phyloP scores from a whole-genome alignment of 2,329 filamentous ascomycete genomes.

The Microsporum ferrugineum region DNA sequence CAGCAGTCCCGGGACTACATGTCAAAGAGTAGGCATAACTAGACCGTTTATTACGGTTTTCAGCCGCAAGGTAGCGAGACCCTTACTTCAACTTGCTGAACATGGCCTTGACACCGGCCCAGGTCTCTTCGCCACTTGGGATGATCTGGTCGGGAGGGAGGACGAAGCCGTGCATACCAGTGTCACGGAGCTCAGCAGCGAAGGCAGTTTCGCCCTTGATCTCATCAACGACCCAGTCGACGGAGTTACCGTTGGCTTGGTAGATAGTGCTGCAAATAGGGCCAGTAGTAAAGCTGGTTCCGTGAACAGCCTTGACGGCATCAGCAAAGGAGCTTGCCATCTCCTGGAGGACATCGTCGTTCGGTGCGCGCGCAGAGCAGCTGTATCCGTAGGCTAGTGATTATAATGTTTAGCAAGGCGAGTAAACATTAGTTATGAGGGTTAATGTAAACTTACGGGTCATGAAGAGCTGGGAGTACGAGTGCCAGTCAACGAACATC shows the following conservation, averaged over 20 bases:
- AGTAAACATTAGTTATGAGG: neutral
- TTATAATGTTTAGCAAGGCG: neutral
- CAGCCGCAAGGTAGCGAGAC: neutral
- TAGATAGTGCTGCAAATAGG: slow-evolving; percentile 52
- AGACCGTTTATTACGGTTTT: too few relatives aligned
- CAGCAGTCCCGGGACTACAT: neutral
- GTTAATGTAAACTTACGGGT: slow-evolving; percentile 21
- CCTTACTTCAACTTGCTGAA: slow-evolving; percentile 3
- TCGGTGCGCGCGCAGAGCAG: slow-evolving; percentile 38
- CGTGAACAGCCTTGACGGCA: slow-evolving; percentile 47
- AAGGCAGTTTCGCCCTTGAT: slow-evolving; percentile 36
- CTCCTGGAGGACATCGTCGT: slow-evolving; percentile 39
- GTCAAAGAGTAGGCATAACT: neutral
- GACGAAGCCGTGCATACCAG: slow-evolving; percentile 39
- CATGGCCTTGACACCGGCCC: slow-evolving; percentile 27
- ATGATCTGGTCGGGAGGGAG: slow-evolving; percentile 40
- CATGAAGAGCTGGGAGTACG: slow-evolving; percentile 50
- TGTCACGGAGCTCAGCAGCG: slow-evolving; percentile 42
- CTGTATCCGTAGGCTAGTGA: slow-evolving; percentile 46
- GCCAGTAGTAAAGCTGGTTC: slow-evolving; percentile 32
- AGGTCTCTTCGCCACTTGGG: slow-evolving; percentile 39
- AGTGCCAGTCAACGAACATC: slow-evolving; percentile 55
- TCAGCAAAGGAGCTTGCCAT: slow-evolving; percentile 41
- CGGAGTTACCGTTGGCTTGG: slow-evolving; percentile 33
- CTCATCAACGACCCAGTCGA: slow-evolving; percentile 39